phyloP scores from a whole-genome alignment of 257 asterid species.

The Solanum verrucosum region DNA sequence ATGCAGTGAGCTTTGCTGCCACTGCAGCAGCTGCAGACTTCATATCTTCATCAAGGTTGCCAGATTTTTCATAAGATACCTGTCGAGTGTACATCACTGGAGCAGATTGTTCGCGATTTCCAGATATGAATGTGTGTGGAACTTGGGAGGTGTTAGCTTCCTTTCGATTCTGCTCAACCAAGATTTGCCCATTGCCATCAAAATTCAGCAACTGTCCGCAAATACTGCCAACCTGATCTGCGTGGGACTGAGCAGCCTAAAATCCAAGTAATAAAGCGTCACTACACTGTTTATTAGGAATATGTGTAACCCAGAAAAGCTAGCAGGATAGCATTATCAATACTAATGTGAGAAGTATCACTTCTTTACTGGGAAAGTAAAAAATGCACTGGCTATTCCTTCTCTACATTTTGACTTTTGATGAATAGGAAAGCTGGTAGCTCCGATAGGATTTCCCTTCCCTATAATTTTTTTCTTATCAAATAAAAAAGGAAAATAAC shows the following conservation, averaged over 20 bases:
- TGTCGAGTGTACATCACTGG: conserved; percentile 55
- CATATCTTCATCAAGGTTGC: conserved; percentile 36
- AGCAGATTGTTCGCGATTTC: conserved; percentile 35
- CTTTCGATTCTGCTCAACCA: conserved; percentile 24
- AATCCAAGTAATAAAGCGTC: neutral
- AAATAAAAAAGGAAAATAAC: neutral
- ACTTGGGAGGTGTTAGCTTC: conserved; percentile 19
- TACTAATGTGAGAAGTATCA: neutral
- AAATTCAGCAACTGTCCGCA: conserved; percentile 27
- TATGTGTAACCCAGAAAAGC: neutral
- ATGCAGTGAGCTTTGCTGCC: conserved; percentile 78
- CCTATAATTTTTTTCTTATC: neutral
- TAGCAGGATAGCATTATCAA: neutral
- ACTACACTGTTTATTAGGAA: neutral
- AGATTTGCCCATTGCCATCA: conserved; percentile 14
- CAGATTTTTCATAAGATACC: conserved; percentile 37
- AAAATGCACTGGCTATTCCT: neutral
- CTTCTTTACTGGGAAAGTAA: neutral
- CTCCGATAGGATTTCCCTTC: neutral
- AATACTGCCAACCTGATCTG: conserved; percentile 42
- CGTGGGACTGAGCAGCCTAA: conserved; percentile 67
- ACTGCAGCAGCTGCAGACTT: conserved; percentile 82
- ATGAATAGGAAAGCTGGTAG: neutral
- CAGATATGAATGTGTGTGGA: conserved; percentile 19
- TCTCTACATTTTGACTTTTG: neutral